Base-by-base conservation (phyloP, 805 yeast species). In the Suhomyces kilbournensis region DNA sequence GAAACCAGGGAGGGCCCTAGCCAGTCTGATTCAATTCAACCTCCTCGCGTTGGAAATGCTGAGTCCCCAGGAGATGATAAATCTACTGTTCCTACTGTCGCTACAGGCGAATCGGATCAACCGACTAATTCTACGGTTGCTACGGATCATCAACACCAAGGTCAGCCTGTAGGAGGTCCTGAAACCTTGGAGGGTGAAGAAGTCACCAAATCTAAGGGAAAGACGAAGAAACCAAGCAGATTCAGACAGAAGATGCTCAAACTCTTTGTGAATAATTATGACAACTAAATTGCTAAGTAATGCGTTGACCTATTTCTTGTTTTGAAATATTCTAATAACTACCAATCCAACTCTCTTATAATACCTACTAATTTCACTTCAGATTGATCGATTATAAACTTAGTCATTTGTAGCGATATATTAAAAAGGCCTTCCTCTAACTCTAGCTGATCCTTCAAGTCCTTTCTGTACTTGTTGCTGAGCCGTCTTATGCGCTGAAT, bases 191-290 rank as follows among this genome's bases (percentile, higher is more conserved):
- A 38, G 23, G 15, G 17, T 10, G 42, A 38, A 38, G 42, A 38
- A 38, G 19, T 22, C 3, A 23, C 40, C 43, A 49, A 53, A 26
- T 19, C 32, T 22, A 50, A 54, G 43, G 43, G 23, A 3, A 45
- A 34, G 30, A 34, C 32, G 26, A 58, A 60, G 46, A 59, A 57
- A 47, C 47, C 53, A 2, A 49, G 56, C 46, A 49, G 53, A 47
- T 61, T 64, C 55, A 63, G 56, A 44, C 55, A 58, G 45, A 56
- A 51, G 49, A 53, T 64, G 47, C 63, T 63, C 57, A 72, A 70
- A 55, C 68, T 66, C 48, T 72, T 72, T 49, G 59, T 72, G 22
- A 69, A 65, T 49, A 48, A 56, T 40, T 71, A 71, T 54, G 68
- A 62, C 19, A 44, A 35, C 28, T 23, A 48, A 28, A 28, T 17